These are phyloP conservation scores for Microstroma glucosiphilum DNA, from an alignment of 1,284 basidiomycete genomes.

Conservation along the genomic window DNA sequence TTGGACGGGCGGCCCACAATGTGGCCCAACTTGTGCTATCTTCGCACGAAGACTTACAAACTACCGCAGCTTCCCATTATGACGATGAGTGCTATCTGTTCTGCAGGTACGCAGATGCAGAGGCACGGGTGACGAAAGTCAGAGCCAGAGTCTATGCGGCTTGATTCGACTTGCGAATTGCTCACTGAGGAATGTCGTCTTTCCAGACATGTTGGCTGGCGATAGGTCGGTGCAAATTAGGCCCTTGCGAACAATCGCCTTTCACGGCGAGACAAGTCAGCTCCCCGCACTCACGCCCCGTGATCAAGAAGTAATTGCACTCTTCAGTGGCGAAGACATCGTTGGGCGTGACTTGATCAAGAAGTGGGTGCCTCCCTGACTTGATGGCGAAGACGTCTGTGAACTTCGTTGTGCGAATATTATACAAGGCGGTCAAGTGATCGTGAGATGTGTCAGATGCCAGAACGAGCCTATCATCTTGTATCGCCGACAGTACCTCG, in stretches of 20 bases:
- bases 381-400: conserved; percentile 42
- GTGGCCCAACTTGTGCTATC: not conserved
- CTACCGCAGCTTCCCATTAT: conserved; percentile 76
- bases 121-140: too few relatives aligned
- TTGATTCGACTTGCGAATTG: too few relatives aligned
- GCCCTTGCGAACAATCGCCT: too few relatives aligned
- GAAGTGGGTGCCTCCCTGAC: conserved; percentile 55
- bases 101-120: too few relatives aligned
- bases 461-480: too few relatives aligned
- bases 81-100: conserved; percentile 73
- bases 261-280: too few relatives aligned
- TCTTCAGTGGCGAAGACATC: conserved; percentile 16
- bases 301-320: conserved; percentile 57
- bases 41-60: conserved; percentile 54
- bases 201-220: conserved; percentile 60
- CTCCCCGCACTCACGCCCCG: conserved; percentile 9
- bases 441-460: too few relatives aligned
- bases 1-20: too few relatives aligned
- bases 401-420: conserved; percentile 17
- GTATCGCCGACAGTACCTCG: too few relatives aligned
- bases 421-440: too few relatives aligned
- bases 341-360: conserved; percentile 58
- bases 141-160: too few relatives aligned
- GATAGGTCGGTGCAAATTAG: too few relatives aligned
- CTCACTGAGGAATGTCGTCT: conserved; percentile 73